A percentile compares a stretch with the other conserved stretches of the same genome.
phyloP scores from a whole-genome alignment of 192 early-diverging fungal species.

The Dissophora globulifera region DNA sequence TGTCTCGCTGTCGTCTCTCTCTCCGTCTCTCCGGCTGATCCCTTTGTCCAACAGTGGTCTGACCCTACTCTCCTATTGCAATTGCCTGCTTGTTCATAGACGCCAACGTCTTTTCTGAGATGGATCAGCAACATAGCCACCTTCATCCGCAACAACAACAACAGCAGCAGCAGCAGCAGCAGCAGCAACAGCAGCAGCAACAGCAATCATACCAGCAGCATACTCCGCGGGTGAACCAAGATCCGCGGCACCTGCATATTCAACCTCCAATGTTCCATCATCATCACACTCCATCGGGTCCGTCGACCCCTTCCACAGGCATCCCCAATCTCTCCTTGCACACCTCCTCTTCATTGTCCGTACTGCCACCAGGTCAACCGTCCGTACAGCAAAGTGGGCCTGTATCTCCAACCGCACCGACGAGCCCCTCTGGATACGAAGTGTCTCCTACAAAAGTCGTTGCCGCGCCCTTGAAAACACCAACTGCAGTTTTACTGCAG shows the following conservation, averaged over 20 bases:
- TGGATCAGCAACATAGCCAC: too few relatives aligned
- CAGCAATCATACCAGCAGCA: slow-evolving; percentile 8
- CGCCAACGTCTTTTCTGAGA: background rate
- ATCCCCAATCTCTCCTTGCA: background rate
- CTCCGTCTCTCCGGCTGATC: background rate
- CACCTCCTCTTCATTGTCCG: background rate
- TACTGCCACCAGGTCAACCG: background rate
- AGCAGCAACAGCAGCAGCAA: slow-evolving; percentile 14
- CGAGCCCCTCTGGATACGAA: background rate
- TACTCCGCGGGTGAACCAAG: background rate
- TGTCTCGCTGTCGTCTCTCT: too few relatives aligned
- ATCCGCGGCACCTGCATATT: too few relatives aligned
- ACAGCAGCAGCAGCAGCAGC: slow-evolving; percentile 25
- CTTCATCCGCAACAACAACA: background rate
- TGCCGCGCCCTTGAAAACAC: slow-evolving; percentile 1
- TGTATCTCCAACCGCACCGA: background rate
- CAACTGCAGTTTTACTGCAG: slow-evolving; percentile 21
- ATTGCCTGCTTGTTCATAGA: too few relatives aligned
- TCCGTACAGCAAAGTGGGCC: background rate
- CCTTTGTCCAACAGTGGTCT: background rate
- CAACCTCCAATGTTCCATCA: too few relatives aligned
- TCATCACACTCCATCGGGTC: background rate
- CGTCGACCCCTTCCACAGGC: too few relatives aligned
- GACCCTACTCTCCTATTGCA: too few relatives aligned
- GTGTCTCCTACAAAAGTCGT: background rate